phyloP scores from a whole-genome alignment of 1,284 basidiomycete species.

The Meira nashicola region DNA sequence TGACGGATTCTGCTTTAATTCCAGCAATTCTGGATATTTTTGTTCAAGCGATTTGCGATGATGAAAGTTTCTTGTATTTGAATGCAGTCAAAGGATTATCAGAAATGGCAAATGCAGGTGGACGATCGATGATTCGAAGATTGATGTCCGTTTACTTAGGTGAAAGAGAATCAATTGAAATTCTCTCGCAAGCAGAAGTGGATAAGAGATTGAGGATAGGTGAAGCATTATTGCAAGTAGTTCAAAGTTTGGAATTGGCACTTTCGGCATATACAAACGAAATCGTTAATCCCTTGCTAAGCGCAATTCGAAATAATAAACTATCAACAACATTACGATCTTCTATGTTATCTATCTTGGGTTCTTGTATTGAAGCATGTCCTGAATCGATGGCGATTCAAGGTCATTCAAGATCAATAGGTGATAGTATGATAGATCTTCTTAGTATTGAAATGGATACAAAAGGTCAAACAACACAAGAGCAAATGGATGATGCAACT shows the following conservation, averaged over 20 bases:
- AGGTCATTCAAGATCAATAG: constrained; percentile 25
- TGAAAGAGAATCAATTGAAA: constrained; percentile 71
- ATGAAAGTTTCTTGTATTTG: constrained; percentile 90
- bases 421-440: constrained; percentile 32
- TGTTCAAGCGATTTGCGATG: constrained; percentile 76
- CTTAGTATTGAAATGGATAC: constrained; percentile 31
- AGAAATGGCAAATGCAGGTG: constrained; percentile 51
- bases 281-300: constrained; percentile 35
- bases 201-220: constrained; percentile 77
- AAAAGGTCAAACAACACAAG: constrained; percentile 7
- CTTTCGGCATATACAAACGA: constrained; percentile 60
- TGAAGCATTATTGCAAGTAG: constrained; percentile 76
- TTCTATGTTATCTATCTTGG: constrained; percentile 44
- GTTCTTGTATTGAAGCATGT: constrained; percentile 44
- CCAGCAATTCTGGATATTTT: constrained; percentile 84
- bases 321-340: constrained; percentile 38
- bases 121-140: constrained; percentile 21
- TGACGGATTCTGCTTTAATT: constrained; percentile 56
- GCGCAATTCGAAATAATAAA: constrained; percentile 28
- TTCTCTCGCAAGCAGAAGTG: constrained; percentile 77
- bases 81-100: constrained; percentile 86
- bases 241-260: constrained; percentile 68
- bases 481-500: constrained; percentile 29
- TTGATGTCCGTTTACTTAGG: constrained; percentile 52
- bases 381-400: constrained; percentile 29